Conservation (phyloP, 2,329 filamentous ascomycete genomes). For the Aaosphaeria arxii region DNA sequence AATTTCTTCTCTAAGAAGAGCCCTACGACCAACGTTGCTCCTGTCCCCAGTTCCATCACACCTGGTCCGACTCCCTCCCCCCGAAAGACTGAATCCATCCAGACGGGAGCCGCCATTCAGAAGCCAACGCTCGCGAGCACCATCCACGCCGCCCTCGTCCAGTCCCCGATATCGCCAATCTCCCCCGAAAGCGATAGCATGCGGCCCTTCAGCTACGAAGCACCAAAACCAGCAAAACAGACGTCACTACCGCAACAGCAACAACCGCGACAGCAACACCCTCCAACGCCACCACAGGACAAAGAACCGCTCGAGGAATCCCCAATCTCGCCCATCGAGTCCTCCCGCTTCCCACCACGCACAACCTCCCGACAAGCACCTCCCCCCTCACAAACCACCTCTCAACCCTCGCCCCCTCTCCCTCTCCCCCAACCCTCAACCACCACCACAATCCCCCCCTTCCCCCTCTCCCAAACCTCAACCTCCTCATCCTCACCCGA, state of each 20-base stretch:
- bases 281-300: slow-evolving; percentile 1
- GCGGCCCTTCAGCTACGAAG: slow-evolving; percentile 27
- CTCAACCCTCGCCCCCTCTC: neutral
- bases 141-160: neutral
- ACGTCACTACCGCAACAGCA: neutral
- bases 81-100: slow-evolving; percentile 10
- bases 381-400: neutral
- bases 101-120: neutral
- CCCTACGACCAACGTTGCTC: neutral
- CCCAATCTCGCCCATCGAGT: neutral
- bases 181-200: slow-evolving; percentile 16
- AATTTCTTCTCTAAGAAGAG: neutral
- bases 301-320: neutral
- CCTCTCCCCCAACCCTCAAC: neutral
- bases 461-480: neutral
- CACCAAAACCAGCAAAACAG: slow-evolving; percentile 4
- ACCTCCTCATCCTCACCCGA: neutral
- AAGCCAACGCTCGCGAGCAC: slow-evolving; percentile 1
- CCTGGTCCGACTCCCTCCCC: slow-evolving; percentile 30
- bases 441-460: neutral
- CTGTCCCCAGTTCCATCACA: slow-evolving; percentile 19
- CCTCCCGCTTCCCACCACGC: slow-evolving; percentile 5
- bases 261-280: slow-evolving; percentile 1
- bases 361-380: slow-evolving; percentile 4
- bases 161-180: slow-evolving; percentile 17